Percentiles rank a stretch among this genome's conserved stretches.
phyloP scores from a whole-genome alignment of 805 yeast genomes.

The Ogataea zsoltii region DNA sequence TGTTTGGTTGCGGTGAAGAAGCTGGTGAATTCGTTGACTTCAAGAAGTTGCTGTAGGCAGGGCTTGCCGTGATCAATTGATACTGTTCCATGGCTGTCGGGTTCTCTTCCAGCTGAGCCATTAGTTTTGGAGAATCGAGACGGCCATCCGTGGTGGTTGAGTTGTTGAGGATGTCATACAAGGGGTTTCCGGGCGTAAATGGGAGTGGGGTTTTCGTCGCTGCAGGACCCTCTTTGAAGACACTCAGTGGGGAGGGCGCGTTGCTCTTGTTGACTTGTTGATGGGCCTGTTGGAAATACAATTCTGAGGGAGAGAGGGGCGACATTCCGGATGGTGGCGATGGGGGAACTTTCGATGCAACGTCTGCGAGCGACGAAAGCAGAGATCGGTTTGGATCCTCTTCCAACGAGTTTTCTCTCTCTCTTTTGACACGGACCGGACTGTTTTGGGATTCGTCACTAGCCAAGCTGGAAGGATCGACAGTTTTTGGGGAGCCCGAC shows the following conservation, averaged over 20 bases:
- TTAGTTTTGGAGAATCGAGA: conserved; percentile 27
- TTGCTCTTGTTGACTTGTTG: conserved; percentile 1
- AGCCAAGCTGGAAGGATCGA: conserved; percentile 13
- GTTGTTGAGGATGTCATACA: conserved; percentile 24
- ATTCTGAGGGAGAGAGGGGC: conserved; percentile 20
- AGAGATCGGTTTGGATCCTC: background rate
- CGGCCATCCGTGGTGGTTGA: conserved; percentile 22
- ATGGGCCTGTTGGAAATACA: conserved; percentile 6
- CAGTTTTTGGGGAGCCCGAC: background rate
- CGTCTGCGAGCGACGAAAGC: conserved; percentile 22
- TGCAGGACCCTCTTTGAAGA: conserved; percentile 16
- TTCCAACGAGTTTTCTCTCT: background rate
- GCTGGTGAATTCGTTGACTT: conserved; percentile 13
- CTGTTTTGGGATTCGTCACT: background rate
- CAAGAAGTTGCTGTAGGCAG: conserved; percentile 15
- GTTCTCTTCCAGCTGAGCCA: conserved; percentile 24
- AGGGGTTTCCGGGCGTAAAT: conserved; percentile 22
- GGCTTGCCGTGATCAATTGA: conserved; percentile 20
- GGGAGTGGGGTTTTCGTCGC: conserved; percentile 16
- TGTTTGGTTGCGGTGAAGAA: background rate
- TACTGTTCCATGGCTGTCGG: conserved; percentile 28
- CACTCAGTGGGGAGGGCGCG: conserved; percentile 18
- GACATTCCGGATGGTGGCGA: conserved; percentile 15
- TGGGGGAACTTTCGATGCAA: conserved; percentile 23
- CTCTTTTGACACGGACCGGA: background rate